Conservation (phyloP, 495 filamentous ascomycete genomes). For the Cercophora scortea region DNA sequence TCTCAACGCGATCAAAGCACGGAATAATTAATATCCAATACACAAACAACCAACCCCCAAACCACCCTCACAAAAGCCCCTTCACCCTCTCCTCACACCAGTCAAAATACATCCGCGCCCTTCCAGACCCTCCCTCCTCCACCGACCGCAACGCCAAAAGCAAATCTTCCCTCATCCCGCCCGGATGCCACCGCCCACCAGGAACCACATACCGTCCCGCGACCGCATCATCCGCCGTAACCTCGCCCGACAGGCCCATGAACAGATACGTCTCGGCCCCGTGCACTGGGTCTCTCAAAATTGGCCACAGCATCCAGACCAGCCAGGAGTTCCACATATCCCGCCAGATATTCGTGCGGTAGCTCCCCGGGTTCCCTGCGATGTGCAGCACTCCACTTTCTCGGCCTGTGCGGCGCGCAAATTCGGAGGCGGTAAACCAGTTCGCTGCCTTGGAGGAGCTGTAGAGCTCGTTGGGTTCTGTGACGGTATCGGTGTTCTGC, state of each 20-base stretch:
- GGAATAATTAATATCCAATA: no score
- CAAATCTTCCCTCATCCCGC: constrained; percentile 4
- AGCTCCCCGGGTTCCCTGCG: constrained; percentile 31
- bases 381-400: constrained; percentile 19
- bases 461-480: constrained; percentile 20
- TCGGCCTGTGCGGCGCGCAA: constrained; percentile 20
- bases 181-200: constrained; percentile 24
- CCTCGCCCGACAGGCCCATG: constrained; percentile 29
- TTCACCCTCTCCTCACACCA: constrained; percentile 14
- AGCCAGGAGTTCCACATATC: constrained; percentile 10
- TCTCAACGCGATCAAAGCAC: no score
- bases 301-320: constrained; percentile 6
- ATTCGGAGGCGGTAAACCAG: constrained; percentile 25
- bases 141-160: constrained; percentile 2
- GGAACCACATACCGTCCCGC: constrained; percentile 31
- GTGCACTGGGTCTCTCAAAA: constrained; percentile 18
- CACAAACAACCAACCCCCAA: no score
- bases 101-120: constrained; percentile 11
- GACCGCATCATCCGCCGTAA: constrained; percentile 20
- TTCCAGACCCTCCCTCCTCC: constrained; percentile 10
- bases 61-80: background rate
- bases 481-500: constrained; percentile 10
- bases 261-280: constrained; percentile 36
- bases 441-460: constrained; percentile 30
- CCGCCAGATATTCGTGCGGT: constrained; percentile 20